Conservation (phyloP, 164 flowering plant species). For the Vitis rotundifolia region DNA sequence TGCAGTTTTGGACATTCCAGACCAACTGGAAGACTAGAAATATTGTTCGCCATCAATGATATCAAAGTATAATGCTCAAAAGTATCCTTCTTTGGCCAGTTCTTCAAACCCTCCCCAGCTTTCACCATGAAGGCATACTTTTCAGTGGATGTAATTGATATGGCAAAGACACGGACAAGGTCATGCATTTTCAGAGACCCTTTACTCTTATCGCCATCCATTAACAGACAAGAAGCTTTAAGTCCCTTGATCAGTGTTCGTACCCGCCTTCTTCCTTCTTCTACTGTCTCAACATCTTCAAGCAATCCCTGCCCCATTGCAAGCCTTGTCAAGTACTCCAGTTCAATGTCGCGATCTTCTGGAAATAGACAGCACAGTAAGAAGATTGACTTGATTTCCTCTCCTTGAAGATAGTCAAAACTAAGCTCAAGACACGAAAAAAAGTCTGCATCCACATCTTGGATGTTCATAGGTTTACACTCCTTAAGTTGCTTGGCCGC, state of each 20-base stretch:
- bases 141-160: not conserved
- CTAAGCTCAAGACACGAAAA: not conserved
- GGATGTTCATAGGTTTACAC: not conserved
- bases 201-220: too few species aligned
- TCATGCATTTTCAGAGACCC: constrained; percentile 1
- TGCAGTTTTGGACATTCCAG: constrained; percentile 9
- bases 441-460: not conserved
- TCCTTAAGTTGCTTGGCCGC: not conserved
- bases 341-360: not conserved
- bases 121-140: not conserved
- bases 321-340: not conserved
- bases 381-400: not conserved
- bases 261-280: constrained; percentile 1
- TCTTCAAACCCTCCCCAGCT: not conserved
- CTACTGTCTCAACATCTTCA: not conserved
- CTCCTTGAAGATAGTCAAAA: not conserved
- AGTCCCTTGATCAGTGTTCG: not conserved
- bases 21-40: not conserved
- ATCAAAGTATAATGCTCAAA: not conserved
- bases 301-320: not conserved
- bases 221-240: not conserved
- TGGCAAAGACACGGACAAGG: not conserved
- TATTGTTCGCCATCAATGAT: not conserved
- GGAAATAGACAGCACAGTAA: constrained; percentile 3
- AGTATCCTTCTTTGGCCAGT: not conserved